A percentile compares a stretch with the other conserved stretches of the same genome.
Evolutionary conservation across 306 rosid genomes (phyloP).

Genomic region (Malus asiatica): DNA sequence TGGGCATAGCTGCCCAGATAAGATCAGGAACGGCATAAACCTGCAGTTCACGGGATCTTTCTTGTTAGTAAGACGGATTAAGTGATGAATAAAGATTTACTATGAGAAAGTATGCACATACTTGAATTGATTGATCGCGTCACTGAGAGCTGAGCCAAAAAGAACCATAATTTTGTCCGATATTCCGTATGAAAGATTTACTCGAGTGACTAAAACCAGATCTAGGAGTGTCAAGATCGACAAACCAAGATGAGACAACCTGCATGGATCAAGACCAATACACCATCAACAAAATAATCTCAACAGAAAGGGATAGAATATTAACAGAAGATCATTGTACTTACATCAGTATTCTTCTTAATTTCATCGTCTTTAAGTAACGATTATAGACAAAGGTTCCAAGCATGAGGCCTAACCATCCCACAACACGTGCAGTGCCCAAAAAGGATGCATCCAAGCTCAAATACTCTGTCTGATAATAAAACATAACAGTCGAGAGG

Average conservation of each 20-base stretch:
- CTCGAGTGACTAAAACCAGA: conserved; percentile 49
- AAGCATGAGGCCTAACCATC: conserved; percentile 81
- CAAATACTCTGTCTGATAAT: conserved; percentile 65
- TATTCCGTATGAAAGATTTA: conserved; percentile 46
- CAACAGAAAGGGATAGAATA: not conserved
- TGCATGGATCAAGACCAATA: conserved; percentile 25
- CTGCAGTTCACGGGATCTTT: conserved; percentile 36
- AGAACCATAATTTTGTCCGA: conserved; percentile 65
- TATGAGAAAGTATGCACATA: conserved; percentile 27
- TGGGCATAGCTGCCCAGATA: conserved; percentile 83
- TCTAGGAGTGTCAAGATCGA: conserved; percentile 52
- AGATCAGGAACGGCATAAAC: conserved; percentile 81
- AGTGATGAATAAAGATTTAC: not conserved
- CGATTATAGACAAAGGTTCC: conserved; percentile 62
- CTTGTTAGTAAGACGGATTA: not conserved
- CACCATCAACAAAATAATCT: conserved; percentile 6
- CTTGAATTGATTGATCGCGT: conserved; percentile 78
- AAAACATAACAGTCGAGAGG: conserved; percentile 71
- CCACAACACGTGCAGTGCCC: conserved; percentile 62
- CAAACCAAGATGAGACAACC: conserved; percentile 64
- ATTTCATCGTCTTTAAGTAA: conserved; percentile 61
- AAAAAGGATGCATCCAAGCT: conserved; percentile 73
- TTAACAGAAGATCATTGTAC: conserved; percentile 2
- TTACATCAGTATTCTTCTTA: conserved; percentile 69
- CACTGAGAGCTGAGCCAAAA: conserved; percentile 62